Base-by-base conservation (phyloP, 176 grass and related monocot species). In the Phoenix roebelenii region DNA sequence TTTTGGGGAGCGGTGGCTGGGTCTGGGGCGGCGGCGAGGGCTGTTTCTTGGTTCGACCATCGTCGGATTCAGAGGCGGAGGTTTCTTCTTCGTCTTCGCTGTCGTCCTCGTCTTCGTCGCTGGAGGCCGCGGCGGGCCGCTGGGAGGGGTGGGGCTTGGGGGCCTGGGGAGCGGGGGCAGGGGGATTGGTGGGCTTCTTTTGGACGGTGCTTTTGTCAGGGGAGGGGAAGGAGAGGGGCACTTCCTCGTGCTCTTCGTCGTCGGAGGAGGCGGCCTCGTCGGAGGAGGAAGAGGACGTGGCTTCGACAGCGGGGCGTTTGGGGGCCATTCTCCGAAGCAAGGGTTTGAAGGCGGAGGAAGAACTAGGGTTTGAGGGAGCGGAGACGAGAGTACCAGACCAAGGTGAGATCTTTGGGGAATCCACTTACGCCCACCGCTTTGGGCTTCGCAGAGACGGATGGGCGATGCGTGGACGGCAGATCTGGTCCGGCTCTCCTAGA, bases 101-200 rank as follows among this genome's bases (percentile, higher is more conserved):
- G 74, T 86, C 74, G 56, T 74, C 77, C 64, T 79, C 79, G 54
- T 74, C 78, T 0, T 39, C 72, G 69, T 64, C 63, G 58, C 61
- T 69, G 17, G 57, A 54, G 59, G 23, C 54, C 3, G 52, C 25
- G 23, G 55, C 62, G 26, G 55, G 18, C 55, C 62, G 48, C 49
- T 18, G 29, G 52, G 16, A 50, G 50, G 22, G 1, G 58, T 14
- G 17, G 3, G 17, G 4, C 67, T 6, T 59, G 68, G 3, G 65
- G 52, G 24, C n/a, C 32, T 55, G 25, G 25, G 20, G 0, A 70
- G 55, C 3, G 50, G 65, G 35, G 14, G 65, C 51, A 69, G 76
- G 65, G 65, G 70, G 70, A 59, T 77, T 69, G 50, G 63, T 16
- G 3, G 59, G 85, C 18, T 76, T 64, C 68, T 68, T 65, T 84